Conservation (phyloP, 768 basidiomycete genomes). For the Inosperma sp. region DNA sequence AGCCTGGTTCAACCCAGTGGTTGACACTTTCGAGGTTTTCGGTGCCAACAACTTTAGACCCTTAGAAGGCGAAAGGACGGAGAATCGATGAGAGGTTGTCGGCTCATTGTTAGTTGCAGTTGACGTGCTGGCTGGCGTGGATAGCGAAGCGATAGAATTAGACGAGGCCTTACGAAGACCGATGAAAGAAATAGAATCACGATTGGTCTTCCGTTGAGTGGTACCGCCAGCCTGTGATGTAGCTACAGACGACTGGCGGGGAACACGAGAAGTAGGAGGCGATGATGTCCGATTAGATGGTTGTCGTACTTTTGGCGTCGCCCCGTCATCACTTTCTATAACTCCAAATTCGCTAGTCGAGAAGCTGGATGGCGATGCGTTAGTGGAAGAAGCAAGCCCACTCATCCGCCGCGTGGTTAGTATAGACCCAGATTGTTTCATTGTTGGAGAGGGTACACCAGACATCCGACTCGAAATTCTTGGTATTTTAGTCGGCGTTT, state of each 20-base stretch:
- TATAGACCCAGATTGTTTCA: constrained; percentile 49
- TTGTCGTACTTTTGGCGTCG: constrained; percentile 49
- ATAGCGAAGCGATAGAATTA: constrained; percentile 68
- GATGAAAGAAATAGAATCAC: constrained; percentile 76
- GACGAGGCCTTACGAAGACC: constrained; percentile 80
- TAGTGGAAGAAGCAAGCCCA: constrained; percentile 49
- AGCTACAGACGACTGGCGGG: constrained; percentile 55
- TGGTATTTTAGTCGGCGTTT: constrained; percentile 90
- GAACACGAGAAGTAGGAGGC: constrained; percentile 50
- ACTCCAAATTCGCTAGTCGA: constrained; percentile 77
- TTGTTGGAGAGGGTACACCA: constrained; percentile 65
- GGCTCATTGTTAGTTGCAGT: constrained; percentile 29
- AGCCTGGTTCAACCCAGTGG: constrained; percentile 46
- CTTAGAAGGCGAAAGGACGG: constrained; percentile 81
- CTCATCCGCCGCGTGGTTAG: constrained; percentile 63
- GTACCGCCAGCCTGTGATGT: constrained; percentile 42
- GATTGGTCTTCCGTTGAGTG: constrained; percentile 57
- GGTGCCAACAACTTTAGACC: constrained; percentile 77
- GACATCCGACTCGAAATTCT: constrained; percentile 86
- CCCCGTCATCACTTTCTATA: constrained; percentile 55
- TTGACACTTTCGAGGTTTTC: constrained; percentile 59
- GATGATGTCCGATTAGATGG: constrained; percentile 60
- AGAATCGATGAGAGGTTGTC: constrained; percentile 60
- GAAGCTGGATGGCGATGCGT: constrained; percentile 56
- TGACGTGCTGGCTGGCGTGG: constrained; percentile 40